Evolutionary conservation across 306 rosid species (phyloP), one percentile per base, ranked within the genome.

Genomic region (Glycine tomentella): DNA sequence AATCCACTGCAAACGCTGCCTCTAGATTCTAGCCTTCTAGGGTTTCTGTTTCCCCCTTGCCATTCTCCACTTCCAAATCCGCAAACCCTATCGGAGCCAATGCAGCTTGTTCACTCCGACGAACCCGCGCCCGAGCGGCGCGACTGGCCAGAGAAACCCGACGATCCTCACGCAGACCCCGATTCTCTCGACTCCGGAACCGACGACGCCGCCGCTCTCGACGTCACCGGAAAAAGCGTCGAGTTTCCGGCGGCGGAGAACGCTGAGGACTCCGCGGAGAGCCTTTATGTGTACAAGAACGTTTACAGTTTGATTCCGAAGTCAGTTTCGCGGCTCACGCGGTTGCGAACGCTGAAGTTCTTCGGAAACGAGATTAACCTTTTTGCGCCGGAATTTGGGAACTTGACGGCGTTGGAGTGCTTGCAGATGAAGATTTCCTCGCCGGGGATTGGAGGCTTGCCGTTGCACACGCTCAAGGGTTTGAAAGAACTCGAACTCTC

Each of bases 401-500:
- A 73, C 84, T 79, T 93, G 80, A 86, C 76, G 62, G 90, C 84
- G 38, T 79, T 96, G 88, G 97, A 96, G 62, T 75, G 94, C 81
- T 86, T 96, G 88, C 99, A 96, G 87, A 84, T 93, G 87, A 92
- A 87, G 81, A 74, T 93, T 7, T 85, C 95, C 9, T 84, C 97
- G 2, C 94, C 97, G 6, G 94, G 89, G 31, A 88, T 96, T 53
- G 97, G 98, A 75, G 98, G 98, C 66, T 82, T 96, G 85, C 92
- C 89, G 0, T 85, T 93, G 83, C 86, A 88, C 68, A 85, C 80
- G 76, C 81, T 96, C 73, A 80, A 84, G 57, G 89, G 87, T 69
- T 87, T 96, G 88, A 96, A 91, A 83, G 97, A 93, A 89, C 98
- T 96, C 45, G 97, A 96, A 87, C 92, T 96, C 50, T 90, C 97